phyloP scores from a whole-genome alignment of 306 rosid species.

The Pterocarpus santalinus region DNA sequence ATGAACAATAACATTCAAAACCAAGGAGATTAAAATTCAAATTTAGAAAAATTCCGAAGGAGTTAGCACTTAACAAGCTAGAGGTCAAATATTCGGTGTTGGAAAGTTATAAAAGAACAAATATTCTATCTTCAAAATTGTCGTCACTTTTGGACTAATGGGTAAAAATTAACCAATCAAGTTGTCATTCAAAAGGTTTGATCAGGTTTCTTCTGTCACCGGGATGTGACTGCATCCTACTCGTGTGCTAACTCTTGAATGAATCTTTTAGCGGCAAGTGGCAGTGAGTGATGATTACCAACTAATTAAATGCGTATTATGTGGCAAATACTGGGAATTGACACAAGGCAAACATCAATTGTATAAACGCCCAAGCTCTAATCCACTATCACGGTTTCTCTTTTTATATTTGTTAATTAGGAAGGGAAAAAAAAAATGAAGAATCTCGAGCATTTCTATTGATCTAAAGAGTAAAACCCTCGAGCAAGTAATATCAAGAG shows the following conservation, averaged over 20 bases:
- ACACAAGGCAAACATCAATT: no score
- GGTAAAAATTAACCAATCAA: conserved; percentile 19
- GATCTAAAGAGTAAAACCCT: no score
- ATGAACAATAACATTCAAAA: neutral
- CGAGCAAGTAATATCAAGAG: no score
- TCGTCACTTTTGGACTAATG: conserved; percentile 41
- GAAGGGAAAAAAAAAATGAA: no score
- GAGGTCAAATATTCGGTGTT: conserved; percentile 33
- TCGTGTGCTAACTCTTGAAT: neutral
- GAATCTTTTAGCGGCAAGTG: neutral
- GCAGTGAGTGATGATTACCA: neutral
- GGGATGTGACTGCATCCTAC: conserved; percentile 11
- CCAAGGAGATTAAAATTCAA: conserved; percentile 10
- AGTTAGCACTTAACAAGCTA: neutral
- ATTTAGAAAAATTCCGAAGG: neutral
- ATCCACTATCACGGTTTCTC: no score
- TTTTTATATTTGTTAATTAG: no score
- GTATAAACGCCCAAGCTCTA: no score
- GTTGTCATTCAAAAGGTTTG: conserved; percentile 24
- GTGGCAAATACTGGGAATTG: neutral
- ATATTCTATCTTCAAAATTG: conserved; percentile 21
- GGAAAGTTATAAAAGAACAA: conserved; percentile 29
- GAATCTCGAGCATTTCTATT: no score
- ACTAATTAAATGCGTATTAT: neutral
- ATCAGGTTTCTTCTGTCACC: conserved; percentile 19